Conservation (phyloP, 345 rosid genomes). For the Brassica juncea region DNA sequence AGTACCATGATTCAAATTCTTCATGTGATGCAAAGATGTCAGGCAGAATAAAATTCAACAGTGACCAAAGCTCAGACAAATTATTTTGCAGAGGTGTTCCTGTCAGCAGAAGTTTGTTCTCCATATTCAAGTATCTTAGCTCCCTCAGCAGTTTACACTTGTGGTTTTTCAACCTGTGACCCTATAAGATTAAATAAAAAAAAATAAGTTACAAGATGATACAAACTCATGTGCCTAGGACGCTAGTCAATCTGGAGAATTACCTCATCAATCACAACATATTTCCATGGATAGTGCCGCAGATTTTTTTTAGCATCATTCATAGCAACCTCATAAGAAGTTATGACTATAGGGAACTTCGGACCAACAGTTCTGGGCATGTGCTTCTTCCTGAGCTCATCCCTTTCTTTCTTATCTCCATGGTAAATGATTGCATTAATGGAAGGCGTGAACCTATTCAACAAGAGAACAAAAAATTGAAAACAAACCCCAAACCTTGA, state of each 20-base stretch:
- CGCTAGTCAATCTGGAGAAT: constrained; percentile 16
- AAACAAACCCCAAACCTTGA: not conserved
- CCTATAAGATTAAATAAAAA: constrained; percentile 48
- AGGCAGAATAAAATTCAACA: constrained; percentile 89
- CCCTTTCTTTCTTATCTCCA: constrained; percentile 68
- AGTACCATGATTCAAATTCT: constrained; percentile 94
- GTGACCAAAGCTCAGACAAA: constrained; percentile 95
- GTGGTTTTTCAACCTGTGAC: constrained; percentile 90
- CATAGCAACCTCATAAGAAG: constrained; percentile 92
- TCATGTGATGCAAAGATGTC: constrained; percentile 90
- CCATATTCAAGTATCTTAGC: constrained; percentile 53
- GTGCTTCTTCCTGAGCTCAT: constrained; percentile 62
- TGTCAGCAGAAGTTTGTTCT: constrained; percentile 84
- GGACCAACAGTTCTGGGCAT: constrained; percentile 74
- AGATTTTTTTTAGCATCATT: constrained; percentile 64
- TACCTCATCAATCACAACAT: constrained; percentile 96
- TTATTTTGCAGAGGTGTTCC: constrained; percentile 98
- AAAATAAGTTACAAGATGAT: constrained; percentile 4
- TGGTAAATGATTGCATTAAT: constrained; percentile 77
- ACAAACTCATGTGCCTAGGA: not conserved
- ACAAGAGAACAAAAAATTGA: not conserved
- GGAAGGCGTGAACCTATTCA: constrained; percentile 74
- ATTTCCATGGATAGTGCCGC: constrained; percentile 82
- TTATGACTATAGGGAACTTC: constrained; percentile 79
- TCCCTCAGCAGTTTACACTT: constrained; percentile 79